These are phyloP conservation scores for Metschnikowia amazonensis DNA, from an alignment of 805 yeast genomes.

Conservation along the genomic window DNA sequence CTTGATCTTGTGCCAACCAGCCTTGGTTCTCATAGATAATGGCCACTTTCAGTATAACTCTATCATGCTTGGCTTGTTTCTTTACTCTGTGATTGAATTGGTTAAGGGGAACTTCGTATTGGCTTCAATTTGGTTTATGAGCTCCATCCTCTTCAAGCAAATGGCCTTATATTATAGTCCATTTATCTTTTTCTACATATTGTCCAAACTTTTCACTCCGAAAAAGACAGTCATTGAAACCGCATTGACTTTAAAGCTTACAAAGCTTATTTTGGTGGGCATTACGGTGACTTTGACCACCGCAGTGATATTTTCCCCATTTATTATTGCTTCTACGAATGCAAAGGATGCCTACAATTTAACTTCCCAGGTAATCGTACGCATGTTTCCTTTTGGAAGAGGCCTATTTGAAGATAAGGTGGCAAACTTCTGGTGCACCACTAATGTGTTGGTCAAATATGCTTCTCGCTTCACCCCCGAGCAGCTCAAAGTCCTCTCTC, in stretches of 20 bases:
- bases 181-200: constrained; percentile 73
- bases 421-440: constrained; percentile 96
- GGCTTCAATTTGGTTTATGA: constrained; percentile 74
- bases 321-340: constrained; percentile 40
- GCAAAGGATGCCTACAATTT: constrained; percentile 27
- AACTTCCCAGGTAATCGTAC: constrained; percentile 50
- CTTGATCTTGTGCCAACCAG: constrained; percentile 80
- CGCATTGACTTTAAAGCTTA: constrained; percentile 39
- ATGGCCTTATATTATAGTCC: constrained; percentile 95
- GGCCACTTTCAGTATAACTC: constrained; percentile 96
- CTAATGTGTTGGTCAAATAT: constrained; percentile 74
- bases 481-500: constrained; percentile 58
- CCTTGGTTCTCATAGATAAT: constrained; percentile 81
- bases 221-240: constrained; percentile 21
- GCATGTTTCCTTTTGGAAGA: constrained; percentile 89
- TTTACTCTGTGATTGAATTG: constrained; percentile 63
- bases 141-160: constrained; percentile 83
- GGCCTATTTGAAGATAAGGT: constrained; percentile 97
- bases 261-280: constrained; percentile 59
- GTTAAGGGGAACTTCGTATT: constrained; percentile 57
- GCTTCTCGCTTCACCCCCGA: constrained; percentile 48
- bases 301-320: constrained; percentile 53
- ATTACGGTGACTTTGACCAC: constrained; percentile 58
- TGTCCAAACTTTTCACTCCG: constrained; percentile 44
- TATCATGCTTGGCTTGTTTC: constrained; percentile 86